Base-by-base conservation (phyloP, 257 asterid genomes). In the Fraxinus quadrangulata region DNA sequence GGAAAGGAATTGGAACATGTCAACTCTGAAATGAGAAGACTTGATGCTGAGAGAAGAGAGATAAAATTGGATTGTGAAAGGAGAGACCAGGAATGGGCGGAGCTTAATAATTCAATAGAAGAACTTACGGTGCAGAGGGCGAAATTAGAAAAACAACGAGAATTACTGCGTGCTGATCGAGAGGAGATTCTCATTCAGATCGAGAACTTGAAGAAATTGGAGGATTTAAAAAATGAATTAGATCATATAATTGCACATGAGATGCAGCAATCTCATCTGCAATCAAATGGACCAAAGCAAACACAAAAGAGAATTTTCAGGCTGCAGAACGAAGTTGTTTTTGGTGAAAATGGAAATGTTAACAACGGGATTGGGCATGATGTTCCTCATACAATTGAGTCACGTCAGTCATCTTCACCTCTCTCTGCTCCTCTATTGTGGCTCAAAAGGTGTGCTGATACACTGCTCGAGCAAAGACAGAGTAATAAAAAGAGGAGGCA, bases 121-220 rank as follows among this genome's bases (percentile, higher is more conserved):
- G 97, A 90, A 83, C 97, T 96, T 71, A 88, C 84, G 86, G 84
- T 82, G 81, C 99, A 96, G 82, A 91, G 98, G 69, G 88, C 89
- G 82, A 96, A 89, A 80, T 81, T 96, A 84, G 99, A 92, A 90
- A 92, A 92, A 81, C 98, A 96, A 85, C 88, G 99, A 84, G 97
- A 92, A 84, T 85, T 88, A 66, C 86, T 96, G 34, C 92, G 84
- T 70, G 92, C 93, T 75, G 99, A 96, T 70, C 87, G 99, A 79
- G 86, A 83, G 82, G 96, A 92, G 73, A 93, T 96, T 75, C 89
- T 93, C 78, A 75, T 88, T 81, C 97, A 86, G 84, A 92, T 88
- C 34, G 98, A 90, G 72, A 86, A 81, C 77, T 82, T 96, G 87
- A 93, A 86, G 84, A 88, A 86, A 63, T 85, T 96, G 87, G 98